Percentiles rank a stretch among this genome's conserved stretches.
Conservation (phyloP, 441 rosid species). For the Gossypium laxum region DNA sequence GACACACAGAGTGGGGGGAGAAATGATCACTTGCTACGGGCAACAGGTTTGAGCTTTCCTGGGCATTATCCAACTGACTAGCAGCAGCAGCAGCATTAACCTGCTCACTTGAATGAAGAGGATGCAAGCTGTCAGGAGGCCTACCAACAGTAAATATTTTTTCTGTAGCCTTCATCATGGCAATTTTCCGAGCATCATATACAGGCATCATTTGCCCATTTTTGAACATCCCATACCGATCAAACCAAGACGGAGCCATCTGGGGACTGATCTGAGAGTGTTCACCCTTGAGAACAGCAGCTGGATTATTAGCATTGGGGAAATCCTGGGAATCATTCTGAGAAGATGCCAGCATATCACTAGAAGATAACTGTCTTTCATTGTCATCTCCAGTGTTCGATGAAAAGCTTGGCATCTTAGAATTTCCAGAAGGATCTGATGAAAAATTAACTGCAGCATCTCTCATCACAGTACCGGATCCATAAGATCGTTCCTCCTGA, state of each 20-base stretch:
- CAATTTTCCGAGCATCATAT: slow-evolving; percentile 32
- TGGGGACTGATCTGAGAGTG: slow-evolving; percentile 50
- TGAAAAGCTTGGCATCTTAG: slow-evolving; percentile 30
- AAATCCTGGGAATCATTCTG: slow-evolving; percentile 30
- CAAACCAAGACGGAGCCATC: slow-evolving; percentile 74
- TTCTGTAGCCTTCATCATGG: slow-evolving; percentile 30
- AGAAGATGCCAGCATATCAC: slow-evolving; percentile 27
- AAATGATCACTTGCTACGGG: slow-evolving; percentile 29
- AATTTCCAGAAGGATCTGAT: slow-evolving; percentile 29
- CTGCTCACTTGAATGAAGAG: slow-evolving; percentile 28
- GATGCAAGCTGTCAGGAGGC: slow-evolving; percentile 33
- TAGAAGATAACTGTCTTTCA: slow-evolving; percentile 24
- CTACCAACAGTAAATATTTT: slow-evolving; percentile 32
- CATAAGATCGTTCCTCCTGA: slow-evolving; percentile 24
- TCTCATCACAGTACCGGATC: slow-evolving; percentile 19
- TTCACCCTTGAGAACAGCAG: slow-evolving; percentile 29
- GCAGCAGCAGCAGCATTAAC: slow-evolving; percentile 24
- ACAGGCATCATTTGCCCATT: slow-evolving; percentile 47
- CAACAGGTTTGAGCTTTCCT: slow-evolving; percentile 22
- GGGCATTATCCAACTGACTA: slow-evolving; percentile 23
- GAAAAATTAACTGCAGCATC: slow-evolving; percentile 18
- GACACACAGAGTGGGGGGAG: slow-evolving; percentile 30
- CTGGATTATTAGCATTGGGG: slow-evolving; percentile 22
- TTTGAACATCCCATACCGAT: slow-evolving; percentile 53
- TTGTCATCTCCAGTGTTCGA: slow-evolving; percentile 25